Evolutionary conservation across 106 monocot species (phyloP), one percentile per base, ranked within the genome.

Genomic region (Acorus calamus): DNA sequence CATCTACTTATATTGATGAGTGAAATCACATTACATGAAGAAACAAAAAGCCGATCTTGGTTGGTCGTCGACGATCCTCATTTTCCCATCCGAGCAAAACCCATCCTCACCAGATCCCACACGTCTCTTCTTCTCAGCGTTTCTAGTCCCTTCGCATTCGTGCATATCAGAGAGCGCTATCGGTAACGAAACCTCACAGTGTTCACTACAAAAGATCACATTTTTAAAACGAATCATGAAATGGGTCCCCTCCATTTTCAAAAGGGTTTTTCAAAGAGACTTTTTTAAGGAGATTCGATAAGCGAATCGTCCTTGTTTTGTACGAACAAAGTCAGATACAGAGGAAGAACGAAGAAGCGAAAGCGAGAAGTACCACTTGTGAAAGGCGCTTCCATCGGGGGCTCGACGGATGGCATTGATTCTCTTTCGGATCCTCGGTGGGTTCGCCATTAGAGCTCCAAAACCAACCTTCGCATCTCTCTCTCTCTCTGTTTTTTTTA

Each of bases 151-250:
- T 65, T 42, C 55, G 44, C 74, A 75, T 8, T 69, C 78, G 59
- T 79, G 78, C 78, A 79, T 79, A 49, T 79, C 78, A n/a, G 55
- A 57, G 46, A 79, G 78, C 44, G 67, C 68, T 41, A 73, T 54
- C 50, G 73, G 59, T 48, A 79, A 73, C 5, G 54, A 60, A 11
- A 11, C 46, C 28, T 68, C 67, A 65, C 78, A 79, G 4, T 43
- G 47, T 44, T 69, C 63, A 51, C 78, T 79, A 53, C 68, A 59
- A 52, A 8, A 64, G 47, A 3, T 49, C 9, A 28, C 28, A 28
- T 28, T 28, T 28, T 28, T 28, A 28, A 28, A 28, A 28, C 28
- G 28, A 28, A 28, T 28, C 28, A 28, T 28, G 28, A 28, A 28
- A 28, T 28, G 28, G 28, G 28, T 28, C 28, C 28, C 28, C 28